A percentile compares a stretch with the other conserved stretches of the same genome.
These are phyloP conservation scores for Colletotrichum sp. DNA, from an alignment of 2,329 filamentous ascomycete genomes.

Conservation along the genomic window DNA sequence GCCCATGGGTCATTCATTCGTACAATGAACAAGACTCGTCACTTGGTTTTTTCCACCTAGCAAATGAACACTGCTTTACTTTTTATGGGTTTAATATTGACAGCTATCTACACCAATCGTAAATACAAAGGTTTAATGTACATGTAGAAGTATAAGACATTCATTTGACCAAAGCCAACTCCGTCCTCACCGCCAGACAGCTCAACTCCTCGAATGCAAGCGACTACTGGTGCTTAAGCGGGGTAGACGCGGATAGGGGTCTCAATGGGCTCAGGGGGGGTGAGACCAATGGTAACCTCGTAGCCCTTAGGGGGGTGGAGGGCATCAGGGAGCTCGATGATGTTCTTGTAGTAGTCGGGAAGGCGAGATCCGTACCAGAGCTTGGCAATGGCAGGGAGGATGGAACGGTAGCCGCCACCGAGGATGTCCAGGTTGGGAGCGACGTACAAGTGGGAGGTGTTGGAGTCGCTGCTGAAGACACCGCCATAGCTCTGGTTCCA, in stretches of 20 bases:
- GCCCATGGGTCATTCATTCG: fast-evolving
- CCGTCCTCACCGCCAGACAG: not conserved
- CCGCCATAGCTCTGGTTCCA: slow-evolving; percentile 63
- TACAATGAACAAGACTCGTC: not conserved
- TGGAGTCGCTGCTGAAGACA: slow-evolving; percentile 38
- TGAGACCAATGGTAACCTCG: slow-evolving; percentile 3
- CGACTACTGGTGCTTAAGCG: not conserved
- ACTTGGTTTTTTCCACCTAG: fast-evolving
- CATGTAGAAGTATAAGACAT: not conserved
- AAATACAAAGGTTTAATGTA: not conserved
- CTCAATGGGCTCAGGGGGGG: not conserved
- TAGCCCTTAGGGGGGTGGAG: slow-evolving; percentile 47
- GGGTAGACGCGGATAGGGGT: not conserved
- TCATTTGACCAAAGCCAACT: not conserved
- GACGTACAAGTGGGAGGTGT: slow-evolving; percentile 31
- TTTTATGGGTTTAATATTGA: not conserved
- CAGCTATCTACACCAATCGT: not conserved
- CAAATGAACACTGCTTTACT: not conserved
- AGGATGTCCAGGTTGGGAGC: slow-evolving; percentile 41
- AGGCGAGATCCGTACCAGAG: slow-evolving; percentile 40
- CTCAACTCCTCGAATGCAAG: not conserved
- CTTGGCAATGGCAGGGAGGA: slow-evolving; percentile 40
- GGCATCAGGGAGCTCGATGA: slow-evolving; percentile 46
- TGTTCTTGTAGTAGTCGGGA: slow-evolving; percentile 46
- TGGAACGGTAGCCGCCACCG: slow-evolving; percentile 34